These are phyloP conservation scores for Balakata baccata DNA, from an alignment of 345 rosid species.

Conservation along the genomic window DNA sequence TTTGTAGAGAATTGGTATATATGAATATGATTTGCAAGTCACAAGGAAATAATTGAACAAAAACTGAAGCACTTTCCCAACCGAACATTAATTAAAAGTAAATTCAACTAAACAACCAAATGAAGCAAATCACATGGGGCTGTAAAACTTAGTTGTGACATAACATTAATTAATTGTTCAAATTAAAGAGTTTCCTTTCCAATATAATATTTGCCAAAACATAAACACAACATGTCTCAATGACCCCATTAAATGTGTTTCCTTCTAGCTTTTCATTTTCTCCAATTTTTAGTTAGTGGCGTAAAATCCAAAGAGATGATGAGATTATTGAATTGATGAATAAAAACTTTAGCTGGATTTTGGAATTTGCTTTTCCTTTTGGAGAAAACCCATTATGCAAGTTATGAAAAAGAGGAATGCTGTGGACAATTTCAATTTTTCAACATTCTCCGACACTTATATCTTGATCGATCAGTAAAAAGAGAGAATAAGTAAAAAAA, in stretches of 20 bases:
- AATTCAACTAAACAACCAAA: background rate
- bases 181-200: background rate
- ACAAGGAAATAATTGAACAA: too few species aligned
- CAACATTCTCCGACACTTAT: too few species aligned
- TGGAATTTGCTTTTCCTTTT: background rate
- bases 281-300: background rate
- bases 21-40: too few species aligned
- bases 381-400: background rate
- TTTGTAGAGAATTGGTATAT: too few species aligned
- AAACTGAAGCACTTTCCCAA: conserved; percentile 2
- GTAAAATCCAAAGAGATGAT: conserved; percentile 12
- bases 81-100: conserved; percentile 15
- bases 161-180: background rate
- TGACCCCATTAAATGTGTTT: conserved; percentile 25
- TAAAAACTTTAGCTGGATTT: conserved; percentile 4
- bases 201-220: conserved; percentile 23
- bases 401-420: too few species aligned
- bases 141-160: background rate
- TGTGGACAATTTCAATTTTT: too few species aligned
- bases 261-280: conserved; percentile 4
- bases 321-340: conserved; percentile 13
- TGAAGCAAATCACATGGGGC: conserved; percentile 8
- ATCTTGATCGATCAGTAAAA: too few species aligned
- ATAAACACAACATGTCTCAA: conserved; percentile 30
- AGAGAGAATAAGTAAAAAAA: too few species aligned